Conservation (phyloP, 2,329 filamentous ascomycete species). For the Fusarium sp. region DNA sequence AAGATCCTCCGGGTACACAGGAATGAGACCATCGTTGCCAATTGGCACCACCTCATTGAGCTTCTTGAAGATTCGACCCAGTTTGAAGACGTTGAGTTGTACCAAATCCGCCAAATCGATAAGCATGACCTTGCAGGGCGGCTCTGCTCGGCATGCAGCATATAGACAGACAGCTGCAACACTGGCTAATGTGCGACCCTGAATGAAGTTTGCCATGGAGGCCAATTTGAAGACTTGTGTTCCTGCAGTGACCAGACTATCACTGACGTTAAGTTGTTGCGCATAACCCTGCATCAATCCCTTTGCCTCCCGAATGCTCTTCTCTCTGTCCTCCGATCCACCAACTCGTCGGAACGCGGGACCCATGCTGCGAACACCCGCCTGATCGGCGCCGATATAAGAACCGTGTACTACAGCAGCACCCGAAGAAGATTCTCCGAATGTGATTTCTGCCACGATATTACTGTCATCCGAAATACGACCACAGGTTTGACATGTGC, state of each 20-base stretch:
- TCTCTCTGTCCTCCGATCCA: slow-evolving; percentile 68
- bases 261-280: slow-evolving; percentile 68
- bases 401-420: slow-evolving; percentile 92
- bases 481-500: slow-evolving; percentile 85
- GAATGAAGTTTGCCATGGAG: slow-evolving; percentile 79
- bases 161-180: slow-evolving; percentile 94
- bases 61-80: slow-evolving; percentile 90
- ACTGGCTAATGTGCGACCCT: slow-evolving; percentile 85
- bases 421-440: slow-evolving; percentile 87
- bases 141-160: slow-evolving; percentile 82
- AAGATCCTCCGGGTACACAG: slow-evolving; percentile 87
- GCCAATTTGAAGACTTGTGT: slow-evolving; percentile 82
- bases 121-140: slow-evolving; percentile 86
- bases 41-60: slow-evolving; percentile 78
- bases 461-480: slow-evolving; percentile 85
- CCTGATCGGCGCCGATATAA: slow-evolving; percentile 87
- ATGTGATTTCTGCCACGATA: slow-evolving; percentile 91
- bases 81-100: slow-evolving; percentile 88
- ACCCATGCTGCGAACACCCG: slow-evolving; percentile 75
- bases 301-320: slow-evolving; percentile 68
- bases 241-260: slow-evolving; percentile 72
- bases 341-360: slow-evolving; percentile 71
- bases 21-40: slow-evolving; percentile 71
- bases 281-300: slow-evolving; percentile 72
- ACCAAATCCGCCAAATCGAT: slow-evolving; percentile 92